Evolutionary conservation across 345 rosid species (phyloP).

Genomic region (Odontarrhena argentea): DNA sequence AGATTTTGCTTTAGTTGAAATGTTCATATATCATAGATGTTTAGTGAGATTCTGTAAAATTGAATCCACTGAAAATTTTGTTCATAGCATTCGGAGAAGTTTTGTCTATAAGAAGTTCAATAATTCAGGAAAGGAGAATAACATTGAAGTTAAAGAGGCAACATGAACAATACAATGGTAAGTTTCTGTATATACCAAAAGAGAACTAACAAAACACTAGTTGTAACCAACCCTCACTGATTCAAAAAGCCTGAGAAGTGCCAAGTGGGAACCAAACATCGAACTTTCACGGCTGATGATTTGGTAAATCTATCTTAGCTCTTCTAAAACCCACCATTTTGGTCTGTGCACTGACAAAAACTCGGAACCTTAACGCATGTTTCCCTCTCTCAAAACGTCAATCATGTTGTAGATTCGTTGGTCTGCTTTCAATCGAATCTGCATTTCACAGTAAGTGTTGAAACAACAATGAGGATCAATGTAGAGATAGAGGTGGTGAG

Average conservation of each 20-base stretch:
- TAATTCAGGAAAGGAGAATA: not conserved
- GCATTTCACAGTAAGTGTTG: constrained; percentile 31
- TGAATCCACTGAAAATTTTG: not conserved
- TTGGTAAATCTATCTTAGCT: constrained; percentile 29
- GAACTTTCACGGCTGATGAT: constrained; percentile 14
- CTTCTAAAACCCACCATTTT: constrained; percentile 19
- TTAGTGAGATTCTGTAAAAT: no score
- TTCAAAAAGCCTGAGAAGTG: constrained; percentile 30
- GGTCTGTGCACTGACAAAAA: constrained; percentile 15
- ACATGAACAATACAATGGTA: constrained; percentile 21
- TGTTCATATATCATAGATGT: no score
- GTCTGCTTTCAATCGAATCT: constrained; percentile 71
- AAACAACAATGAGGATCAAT: not conserved
- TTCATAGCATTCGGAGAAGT: not conserved
- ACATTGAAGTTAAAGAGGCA: constrained; percentile 6
- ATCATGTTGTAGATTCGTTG: constrained; percentile 81
- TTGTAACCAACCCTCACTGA: constrained; percentile 5
- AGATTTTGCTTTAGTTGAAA: no score
- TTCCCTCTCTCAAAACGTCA: constrained; percentile 77
- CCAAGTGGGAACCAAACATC: constrained; percentile 18
- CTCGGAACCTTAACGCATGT: constrained; percentile 54
- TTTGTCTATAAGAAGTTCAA: not conserved
- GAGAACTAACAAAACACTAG: constrained; percentile 2
- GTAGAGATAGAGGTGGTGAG: not conserved
- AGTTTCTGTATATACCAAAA: constrained; percentile 6